Evolutionary conservation across 2,329 filamentous ascomycete genomes (phyloP), one percentile per base, ranked within the genome.

Genomic region (Pestalotiopsis sp.): DNA sequence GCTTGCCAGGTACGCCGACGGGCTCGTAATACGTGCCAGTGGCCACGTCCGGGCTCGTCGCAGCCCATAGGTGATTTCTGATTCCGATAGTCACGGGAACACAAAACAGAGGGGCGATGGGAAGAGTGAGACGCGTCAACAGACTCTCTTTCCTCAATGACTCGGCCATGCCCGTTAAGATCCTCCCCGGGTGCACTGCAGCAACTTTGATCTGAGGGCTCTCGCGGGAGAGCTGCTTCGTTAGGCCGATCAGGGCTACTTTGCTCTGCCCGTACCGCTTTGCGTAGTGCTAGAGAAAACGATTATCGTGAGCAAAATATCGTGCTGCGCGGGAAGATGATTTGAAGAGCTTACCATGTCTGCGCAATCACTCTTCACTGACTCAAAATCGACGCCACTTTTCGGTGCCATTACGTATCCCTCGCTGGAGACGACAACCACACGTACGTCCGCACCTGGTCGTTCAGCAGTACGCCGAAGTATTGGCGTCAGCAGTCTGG

Each of bases 241-340:
- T 79, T 3, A 87, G 72, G 64, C 82, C 78, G 4, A 86, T 72
- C 69, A 85, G 83, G 0, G 85, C 85, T 4, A 86, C 75, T 73
- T 81, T 81, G 72, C 75, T 78, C 70, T 81, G 79, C 0, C 68
- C 74, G 72, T 81, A 81, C 31, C 61, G 61, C 36, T 63, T 63
- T 63, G 61, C 61, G 36, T 63, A 63, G 36, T 72, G 66, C 68
- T 70, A 64, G 38, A 59, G 17, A 59, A 59, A 23, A 45, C 39
- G 4, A 14, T 58, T 20, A 36, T 56, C 64, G 49, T 69, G 31
- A 62, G 49, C 41, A 41, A 36, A 9, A 17, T 38, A 23, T 61
- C 23, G 31, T 57, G 66, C 61, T 13, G 38, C 17, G 45, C 20
- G 41, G 39, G 17, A 62, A 36, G n/a, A 67, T 61, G 45, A 23